These are phyloP conservation scores for Balamuthia mandrillaris DNA, from an alignment of 208 protist genomes.

Conservation along the genomic window DNA sequence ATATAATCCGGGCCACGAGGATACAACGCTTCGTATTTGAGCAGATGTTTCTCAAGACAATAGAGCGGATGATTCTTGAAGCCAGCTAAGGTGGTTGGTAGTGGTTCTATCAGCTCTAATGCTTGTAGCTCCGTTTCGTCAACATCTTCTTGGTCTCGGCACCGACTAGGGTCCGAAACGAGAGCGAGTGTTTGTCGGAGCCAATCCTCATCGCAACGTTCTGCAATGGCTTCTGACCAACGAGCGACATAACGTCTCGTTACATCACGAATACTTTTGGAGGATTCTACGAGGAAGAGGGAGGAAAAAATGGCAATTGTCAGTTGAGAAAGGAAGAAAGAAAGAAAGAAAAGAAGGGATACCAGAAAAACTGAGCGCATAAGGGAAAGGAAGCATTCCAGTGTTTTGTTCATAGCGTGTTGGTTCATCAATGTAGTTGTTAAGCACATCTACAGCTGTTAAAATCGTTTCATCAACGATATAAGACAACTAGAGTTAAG, in stretches of 20 bases:
- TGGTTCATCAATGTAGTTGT: not conserved
- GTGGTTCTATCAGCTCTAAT: not conserved
- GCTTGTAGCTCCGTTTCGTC: not conserved
- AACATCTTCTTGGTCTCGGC: not conserved
- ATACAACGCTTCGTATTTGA: constrained; percentile 14
- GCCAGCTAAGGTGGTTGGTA: not conserved
- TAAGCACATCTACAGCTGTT: not conserved
- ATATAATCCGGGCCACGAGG: not conserved
- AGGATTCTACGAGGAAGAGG: not conserved
- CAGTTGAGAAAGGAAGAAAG: not conserved
- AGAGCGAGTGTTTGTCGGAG: not conserved
- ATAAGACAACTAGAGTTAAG: not conserved
- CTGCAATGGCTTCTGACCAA: not conserved
- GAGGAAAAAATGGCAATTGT: not conserved
- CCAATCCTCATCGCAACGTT: not conserved
- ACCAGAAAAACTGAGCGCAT: not conserved
- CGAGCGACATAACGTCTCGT: not conserved
- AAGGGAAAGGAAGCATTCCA: not conserved
- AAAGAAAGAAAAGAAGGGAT: not conserved
- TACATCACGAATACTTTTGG: not conserved
- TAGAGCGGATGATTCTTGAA: constrained; percentile 21
- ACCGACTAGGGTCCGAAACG: not conserved
- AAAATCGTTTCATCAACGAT: not conserved
- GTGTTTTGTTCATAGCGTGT: not conserved
- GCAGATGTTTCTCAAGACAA: not conserved